Evolutionary conservation across 139 green algal species (phyloP), one percentile per base, ranked within the genome.

Genomic region (Gonium pectorale): DNA sequence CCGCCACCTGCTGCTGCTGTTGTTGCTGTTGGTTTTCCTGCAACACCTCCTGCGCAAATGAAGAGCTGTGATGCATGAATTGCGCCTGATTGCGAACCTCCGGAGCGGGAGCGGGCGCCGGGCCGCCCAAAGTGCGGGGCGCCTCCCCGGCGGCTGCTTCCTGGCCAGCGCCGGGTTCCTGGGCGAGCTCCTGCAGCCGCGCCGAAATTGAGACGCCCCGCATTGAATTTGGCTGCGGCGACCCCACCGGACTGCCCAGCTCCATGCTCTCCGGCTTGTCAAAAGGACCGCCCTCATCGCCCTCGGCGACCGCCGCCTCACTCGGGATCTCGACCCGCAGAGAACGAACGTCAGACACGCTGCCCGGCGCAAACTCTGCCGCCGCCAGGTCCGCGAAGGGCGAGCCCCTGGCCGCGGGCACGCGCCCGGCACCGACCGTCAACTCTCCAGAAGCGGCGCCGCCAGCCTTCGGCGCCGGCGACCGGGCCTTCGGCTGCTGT

Each of bases 11-110:
- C 33, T 35, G 19, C 70, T 62, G 44, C 29, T 59, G 43, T 26
- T 41, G 68, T 31, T 60, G 27, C 51, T 66, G 8, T 79, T 59
- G 74, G 38, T 70, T 67, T 35, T 80, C 31, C 71, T 80, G 46
- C 9, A 19, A 13, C 9, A 62, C 40, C 44, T 78, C 68, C 43
- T 62, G 43, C 68, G 41, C 7, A 78, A n/a, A n/a, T n/a, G n/a
- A n/a, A n/a, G n/a, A n/a, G n/a, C n/a, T n/a, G n/a, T n/a, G n/a
- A n/a, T n/a, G n/a, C n/a, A n/a, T n/a, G n/a, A n/a, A n/a, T n/a
- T n/a, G n/a, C n/a, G n/a, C n/a, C n/a, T n/a, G n/a, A n/a, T n/a
- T n/a, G n/a, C n/a, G n/a, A n/a, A n/a, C 19, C 49, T 19, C 17
- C 19, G 49, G 49, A n/a, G n/a, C n/a, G n/a, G n/a, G n/a, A n/a